A percentile compares a stretch with the other conserved stretches of the same genome.
Evolutionary conservation across 768 basidiomycete genomes (phyloP).

Genomic region (Termitomyces sp.): DNA sequence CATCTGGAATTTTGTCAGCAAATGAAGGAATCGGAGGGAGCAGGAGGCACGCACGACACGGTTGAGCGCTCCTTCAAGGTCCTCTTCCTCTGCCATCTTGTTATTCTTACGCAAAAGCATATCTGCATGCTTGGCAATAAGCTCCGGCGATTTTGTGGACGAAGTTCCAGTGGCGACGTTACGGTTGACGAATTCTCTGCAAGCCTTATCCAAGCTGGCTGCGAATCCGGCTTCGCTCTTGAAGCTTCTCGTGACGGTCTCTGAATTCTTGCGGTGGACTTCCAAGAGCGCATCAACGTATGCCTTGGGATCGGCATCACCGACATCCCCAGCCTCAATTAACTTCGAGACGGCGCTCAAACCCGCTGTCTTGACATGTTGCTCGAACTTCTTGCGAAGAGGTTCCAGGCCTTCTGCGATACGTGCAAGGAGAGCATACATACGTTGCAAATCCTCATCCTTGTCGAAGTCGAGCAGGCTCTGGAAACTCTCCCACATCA

Average conservation of each 20-base stretch:
- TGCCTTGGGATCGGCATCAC: conserved; percentile 87
- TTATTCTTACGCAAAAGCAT: conserved; percentile 91
- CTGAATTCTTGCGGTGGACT: conserved; percentile 91
- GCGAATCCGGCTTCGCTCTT: conserved; percentile 94
- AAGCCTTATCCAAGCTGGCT: conserved; percentile 94
- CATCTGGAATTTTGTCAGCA: conserved; percentile 62
- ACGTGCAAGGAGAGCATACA: conserved; percentile 93
- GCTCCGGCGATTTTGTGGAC: conserved; percentile 88
- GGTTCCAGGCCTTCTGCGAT: conserved; percentile 93
- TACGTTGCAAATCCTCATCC: conserved; percentile 92
- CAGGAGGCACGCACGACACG: conserved; percentile 63
- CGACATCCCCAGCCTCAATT: conserved; percentile 57
- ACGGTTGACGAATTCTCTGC: conserved; percentile 93
- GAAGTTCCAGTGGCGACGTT: conserved; percentile 89
- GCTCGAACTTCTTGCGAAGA: conserved; percentile 89
- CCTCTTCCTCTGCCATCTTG: conserved; percentile 93
- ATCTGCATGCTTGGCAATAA: conserved; percentile 94
- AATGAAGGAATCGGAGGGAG: conserved; percentile 12
- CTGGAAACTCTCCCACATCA: conserved; percentile 98
- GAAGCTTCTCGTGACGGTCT: conserved; percentile 89
- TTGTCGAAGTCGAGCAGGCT: conserved; percentile 89
- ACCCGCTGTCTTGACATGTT: conserved; percentile 92
- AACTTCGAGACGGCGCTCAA: conserved; percentile 79
- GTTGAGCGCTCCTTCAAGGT: conserved; percentile 87
- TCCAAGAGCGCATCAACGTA: conserved; percentile 93